Evolutionary conservation across 2,329 filamentous ascomycete species (phyloP), one percentile per base, ranked within the genome.

Genomic region (Didymella arachidicola): DNA sequence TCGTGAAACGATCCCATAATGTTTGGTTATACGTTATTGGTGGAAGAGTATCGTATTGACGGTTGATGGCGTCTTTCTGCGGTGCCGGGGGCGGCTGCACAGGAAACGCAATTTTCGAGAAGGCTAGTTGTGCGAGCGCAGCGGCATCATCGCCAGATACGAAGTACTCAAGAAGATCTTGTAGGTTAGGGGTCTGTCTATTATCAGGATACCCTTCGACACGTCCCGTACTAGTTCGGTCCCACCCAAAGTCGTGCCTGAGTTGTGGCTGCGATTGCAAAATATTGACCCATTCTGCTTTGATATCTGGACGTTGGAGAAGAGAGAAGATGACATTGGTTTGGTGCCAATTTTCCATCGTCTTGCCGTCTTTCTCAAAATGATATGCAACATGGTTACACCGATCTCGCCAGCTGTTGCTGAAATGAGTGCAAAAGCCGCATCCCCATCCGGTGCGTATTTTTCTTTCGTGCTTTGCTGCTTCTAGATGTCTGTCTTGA

Each of bases 361-460:
- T 85, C 72, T 83, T 80, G 10, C 62, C 57, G 4, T 68, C 62
- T 8, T 64, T 63, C 66, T 89, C 87, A 66, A 88, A 89, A 65
- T 89, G 87, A 4, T 80, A 77, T n/a, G 85, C 86, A 22, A 89
- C 83, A 61, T 89, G 87, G 67, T 88, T 85, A 59, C 88, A 86
- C 68, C 88, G 84, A 44, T 86, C 84, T 63, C 86, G 84, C 61
- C 86, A 84, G 29, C 84, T 83, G 11, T 81, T 81, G 55, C 87
- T 84, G 57, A 88, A 82, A 7, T 85, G 86, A 6, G 82, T 84
- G 65, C 87, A 89, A 71, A 89, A 89, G 7, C 87, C 87, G 59
- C 87, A 89, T 1, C 86, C 87, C 84, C 87, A 89, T 38, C 86
- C 85, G 69, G 84, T 87, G 57, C 85, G 80, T 5, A 56, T 36